These are phyloP conservation scores for Neurospora intermedia DNA, from an alignment of 495 filamentous ascomycete species.

Conservation along the genomic window DNA sequence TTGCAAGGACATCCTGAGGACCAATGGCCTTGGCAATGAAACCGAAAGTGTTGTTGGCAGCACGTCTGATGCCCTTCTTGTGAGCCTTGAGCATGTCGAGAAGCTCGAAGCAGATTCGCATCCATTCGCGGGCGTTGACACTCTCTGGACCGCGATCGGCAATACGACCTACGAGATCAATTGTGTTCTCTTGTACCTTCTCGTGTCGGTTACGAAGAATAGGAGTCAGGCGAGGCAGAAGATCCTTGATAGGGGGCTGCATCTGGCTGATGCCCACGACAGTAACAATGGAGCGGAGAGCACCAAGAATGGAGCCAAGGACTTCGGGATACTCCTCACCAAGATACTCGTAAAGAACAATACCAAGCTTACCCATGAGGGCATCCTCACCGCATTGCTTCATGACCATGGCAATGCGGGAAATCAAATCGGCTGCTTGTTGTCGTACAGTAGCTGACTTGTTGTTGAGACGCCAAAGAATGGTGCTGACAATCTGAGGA, in stretches of 20 bases:
- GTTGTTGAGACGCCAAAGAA: slow-evolving; percentile 97
- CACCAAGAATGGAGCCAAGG: slow-evolving; percentile 90
- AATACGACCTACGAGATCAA: slow-evolving; percentile 96
- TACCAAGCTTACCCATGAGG: slow-evolving; percentile 88
- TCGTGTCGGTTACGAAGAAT: slow-evolving; percentile 98
- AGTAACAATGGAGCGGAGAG: slow-evolving; percentile 90
- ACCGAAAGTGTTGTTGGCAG: slow-evolving; percentile 99
- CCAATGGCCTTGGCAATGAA: slow-evolving; percentile 99
- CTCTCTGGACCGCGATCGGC: slow-evolving; percentile 92
- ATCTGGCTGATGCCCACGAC: slow-evolving; percentile 97
- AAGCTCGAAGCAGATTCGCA: slow-evolving; percentile 98
- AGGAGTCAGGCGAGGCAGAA: slow-evolving; percentile 89
- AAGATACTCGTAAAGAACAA: slow-evolving; percentile 97
- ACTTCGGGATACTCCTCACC: slow-evolving; percentile 99
- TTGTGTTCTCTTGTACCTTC: slow-evolving; percentile 99
- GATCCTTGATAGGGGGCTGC: slow-evolving; percentile 97
- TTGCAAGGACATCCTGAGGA: slow-evolving; percentile 93
- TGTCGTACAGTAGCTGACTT: slow-evolving; percentile 92
- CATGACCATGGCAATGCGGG: slow-evolving; percentile 96
- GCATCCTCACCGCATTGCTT: slow-evolving; percentile 95
- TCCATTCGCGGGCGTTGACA: slow-evolving; percentile 97
- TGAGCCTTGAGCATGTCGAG: slow-evolving; percentile 99
- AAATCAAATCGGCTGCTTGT: slow-evolving; percentile 93
- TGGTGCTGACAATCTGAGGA: slow-evolving; percentile 90
- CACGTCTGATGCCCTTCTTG: slow-evolving; percentile 97